Conservation (phyloP, 192 early-diverging fungal species). For the Gryganskiella cystojenkinii region DNA sequence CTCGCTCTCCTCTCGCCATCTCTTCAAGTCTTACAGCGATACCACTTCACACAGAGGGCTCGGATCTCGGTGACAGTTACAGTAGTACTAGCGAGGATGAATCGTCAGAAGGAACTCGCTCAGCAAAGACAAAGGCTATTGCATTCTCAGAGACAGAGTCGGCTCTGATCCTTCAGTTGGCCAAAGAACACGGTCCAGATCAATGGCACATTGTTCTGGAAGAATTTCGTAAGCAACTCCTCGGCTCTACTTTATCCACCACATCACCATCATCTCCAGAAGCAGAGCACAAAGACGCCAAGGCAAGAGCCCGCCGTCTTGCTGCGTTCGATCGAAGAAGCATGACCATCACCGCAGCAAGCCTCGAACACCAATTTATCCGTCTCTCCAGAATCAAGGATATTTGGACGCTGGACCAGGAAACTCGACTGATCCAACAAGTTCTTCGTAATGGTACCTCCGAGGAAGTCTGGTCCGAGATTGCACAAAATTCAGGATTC, state of each 20-base stretch:
- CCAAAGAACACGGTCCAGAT: slow-evolving; percentile 9
- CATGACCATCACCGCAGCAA: slow-evolving; percentile 2
- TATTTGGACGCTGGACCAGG: slow-evolving; percentile 34
- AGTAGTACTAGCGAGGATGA: no score
- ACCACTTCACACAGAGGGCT: background rate
- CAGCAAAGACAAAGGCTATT: background rate
- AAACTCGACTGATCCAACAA: slow-evolving; percentile 35
- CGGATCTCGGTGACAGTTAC: no score
- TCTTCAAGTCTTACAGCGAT: background rate
- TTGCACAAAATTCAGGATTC: slow-evolving; percentile 6
- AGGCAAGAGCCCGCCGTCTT: no score
- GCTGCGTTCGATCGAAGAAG: background rate
- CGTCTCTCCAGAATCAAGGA: slow-evolving; percentile 5
- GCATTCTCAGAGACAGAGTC: slow-evolving; percentile 31
- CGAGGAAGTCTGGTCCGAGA: slow-evolving; percentile 18
- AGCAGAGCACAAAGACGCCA: background rate
- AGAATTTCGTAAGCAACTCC: slow-evolving; percentile 23
- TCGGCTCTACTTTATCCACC: background rate
- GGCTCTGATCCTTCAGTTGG: slow-evolving; percentile 5
- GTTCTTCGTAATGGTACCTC: slow-evolving; percentile 18
- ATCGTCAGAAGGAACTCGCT: background rate
- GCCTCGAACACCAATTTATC: slow-evolving; percentile 17
- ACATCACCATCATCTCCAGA: background rate
- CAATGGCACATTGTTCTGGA: slow-evolving; percentile 9
- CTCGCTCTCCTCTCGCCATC: background rate